phyloP scores from a whole-genome alignment of 306 rosid genomes.

The Cucurbita argyrosperma region DNA sequence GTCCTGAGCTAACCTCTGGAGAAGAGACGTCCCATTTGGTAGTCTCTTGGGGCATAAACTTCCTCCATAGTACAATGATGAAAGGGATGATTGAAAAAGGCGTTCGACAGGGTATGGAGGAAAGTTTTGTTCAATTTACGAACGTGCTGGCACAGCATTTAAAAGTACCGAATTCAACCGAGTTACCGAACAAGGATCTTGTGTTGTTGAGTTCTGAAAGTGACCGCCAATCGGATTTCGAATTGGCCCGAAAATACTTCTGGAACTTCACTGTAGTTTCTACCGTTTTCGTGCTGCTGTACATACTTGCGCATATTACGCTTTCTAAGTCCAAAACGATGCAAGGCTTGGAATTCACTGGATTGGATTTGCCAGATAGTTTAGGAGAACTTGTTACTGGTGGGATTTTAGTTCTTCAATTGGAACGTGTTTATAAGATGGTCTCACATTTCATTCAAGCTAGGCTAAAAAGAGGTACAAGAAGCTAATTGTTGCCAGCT shows the following conservation, averaged over 20 bases:
- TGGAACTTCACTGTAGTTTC: conserved; percentile 46
- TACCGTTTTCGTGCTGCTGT: conserved; percentile 35
- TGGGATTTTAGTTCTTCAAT: conserved; percentile 46
- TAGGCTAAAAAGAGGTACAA: conserved; percentile 51
- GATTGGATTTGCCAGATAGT: conserved; percentile 80
- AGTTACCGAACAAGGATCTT: conserved; percentile 36
- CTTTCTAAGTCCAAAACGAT: conserved; percentile 28
- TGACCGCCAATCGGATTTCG: conserved; percentile 42
- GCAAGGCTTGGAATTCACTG: conserved; percentile 61
- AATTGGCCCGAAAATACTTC: conserved; percentile 47
- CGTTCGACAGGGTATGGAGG: conserved; percentile 57
- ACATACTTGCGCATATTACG: conserved; percentile 46
- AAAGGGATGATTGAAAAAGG: conserved; percentile 69
- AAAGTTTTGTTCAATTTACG: conserved; percentile 45
- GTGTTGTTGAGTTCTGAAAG: conserved; percentile 33
- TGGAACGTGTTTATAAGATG: conserved; percentile 51
- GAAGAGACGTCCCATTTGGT: conserved; percentile 44
- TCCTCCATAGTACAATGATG: conserved; percentile 66
- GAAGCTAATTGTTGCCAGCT: not conserved
- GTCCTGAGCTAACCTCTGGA: conserved; percentile 38
- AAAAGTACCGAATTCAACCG: conserved; percentile 23
- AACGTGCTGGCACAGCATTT: conserved; percentile 31
- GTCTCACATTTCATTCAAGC: conserved; percentile 60
- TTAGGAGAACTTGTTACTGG: conserved; percentile 59
- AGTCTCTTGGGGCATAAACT: conserved; percentile 60